These are phyloP conservation scores for Spongospora subterranea DNA, from an alignment of 208 protist species.

Conservation along the genomic window DNA sequence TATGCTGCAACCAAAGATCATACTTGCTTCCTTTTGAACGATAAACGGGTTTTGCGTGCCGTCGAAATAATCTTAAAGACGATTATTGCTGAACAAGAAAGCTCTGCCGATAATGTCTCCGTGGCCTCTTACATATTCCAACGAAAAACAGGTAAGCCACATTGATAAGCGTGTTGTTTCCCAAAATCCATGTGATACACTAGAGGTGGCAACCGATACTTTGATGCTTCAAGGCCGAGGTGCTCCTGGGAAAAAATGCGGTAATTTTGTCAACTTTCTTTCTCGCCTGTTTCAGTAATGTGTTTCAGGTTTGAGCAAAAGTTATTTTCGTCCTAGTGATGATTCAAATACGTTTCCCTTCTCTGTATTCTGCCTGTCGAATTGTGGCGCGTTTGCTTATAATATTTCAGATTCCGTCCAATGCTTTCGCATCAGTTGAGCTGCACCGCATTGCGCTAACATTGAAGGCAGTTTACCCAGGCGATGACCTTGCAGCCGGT, in stretches of 20 bases:
- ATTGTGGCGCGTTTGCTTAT: neutral
- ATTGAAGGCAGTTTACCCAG: conserved; percentile 47
- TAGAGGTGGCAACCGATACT: conserved; percentile 32
- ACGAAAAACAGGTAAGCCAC: conserved; percentile 28
- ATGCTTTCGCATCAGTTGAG: conserved; percentile 57
- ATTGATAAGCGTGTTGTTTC: neutral
- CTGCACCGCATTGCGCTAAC: conserved; percentile 20
- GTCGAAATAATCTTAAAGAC: neutral
- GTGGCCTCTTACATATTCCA: conserved; percentile 11
- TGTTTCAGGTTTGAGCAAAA: conserved; percentile 54
- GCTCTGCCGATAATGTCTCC: neutral
- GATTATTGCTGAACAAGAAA: neutral
- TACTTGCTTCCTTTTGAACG: neutral
- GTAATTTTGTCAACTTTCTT: neutral
- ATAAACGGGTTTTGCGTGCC: neutral
- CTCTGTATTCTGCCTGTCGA: neutral
- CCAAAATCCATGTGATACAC: neutral
- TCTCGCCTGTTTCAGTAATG: neutral
- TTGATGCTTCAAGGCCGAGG: conserved; percentile 6
- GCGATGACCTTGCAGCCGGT: neutral
- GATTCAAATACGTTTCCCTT: conserved; percentile 61
- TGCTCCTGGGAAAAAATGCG: neutral
- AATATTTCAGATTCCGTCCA: conserved; percentile 58
- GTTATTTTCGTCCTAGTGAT: conserved; percentile 64
- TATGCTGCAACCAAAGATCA: neutral